Evolutionary conservation across 345 rosid species (phyloP).

Genomic region (Camelina sativa): DNA sequence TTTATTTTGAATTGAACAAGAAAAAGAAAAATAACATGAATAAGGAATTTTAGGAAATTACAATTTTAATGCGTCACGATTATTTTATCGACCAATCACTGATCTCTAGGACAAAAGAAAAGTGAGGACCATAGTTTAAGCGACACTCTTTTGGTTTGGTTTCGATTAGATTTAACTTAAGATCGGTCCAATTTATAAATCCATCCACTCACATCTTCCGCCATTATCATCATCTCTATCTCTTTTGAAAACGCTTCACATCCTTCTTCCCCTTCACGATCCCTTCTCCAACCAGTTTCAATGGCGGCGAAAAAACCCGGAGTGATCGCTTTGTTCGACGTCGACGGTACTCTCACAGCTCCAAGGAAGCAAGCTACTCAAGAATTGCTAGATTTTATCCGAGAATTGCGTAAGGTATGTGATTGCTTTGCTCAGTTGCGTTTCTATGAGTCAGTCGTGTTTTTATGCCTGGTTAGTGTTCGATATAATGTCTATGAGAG

Average conservation of each 20-base stretch:
- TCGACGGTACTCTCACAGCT: slow-evolving; percentile 98
- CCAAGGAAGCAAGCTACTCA: slow-evolving; percentile 79
- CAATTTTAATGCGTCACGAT: slow-evolving; percentile 20
- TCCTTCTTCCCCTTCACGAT: neutral
- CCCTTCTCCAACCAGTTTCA: slow-evolving; percentile 29
- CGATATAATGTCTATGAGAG: slow-evolving; percentile 33
- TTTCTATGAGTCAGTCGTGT: neutral
- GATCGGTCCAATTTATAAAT: slow-evolving; percentile 33
- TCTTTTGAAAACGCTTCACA: slow-evolving; percentile 22
- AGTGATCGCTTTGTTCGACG: slow-evolving; percentile 90
- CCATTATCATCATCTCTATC: slow-evolving; percentile 25
- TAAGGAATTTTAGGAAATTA: neutral
- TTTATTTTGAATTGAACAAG: neutral
- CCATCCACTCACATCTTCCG: slow-evolving; percentile 22
- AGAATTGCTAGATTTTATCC: slow-evolving; percentile 67
- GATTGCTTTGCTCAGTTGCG: neutral
- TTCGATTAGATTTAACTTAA: slow-evolving; percentile 2
- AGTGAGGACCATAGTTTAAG: slow-evolving; percentile 39
- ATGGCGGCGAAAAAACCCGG: slow-evolving; percentile 66
- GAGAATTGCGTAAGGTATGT: slow-evolving; percentile 72
- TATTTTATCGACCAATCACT: slow-evolving; percentile 34
- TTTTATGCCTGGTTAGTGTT: slow-evolving; percentile 31
- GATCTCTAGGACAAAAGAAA: slow-evolving; percentile 34
- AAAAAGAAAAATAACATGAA: neutral
- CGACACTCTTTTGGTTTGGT: slow-evolving; percentile 31